Percentiles rank a stretch among this genome's conserved stretches.
phyloP scores from a whole-genome alignment of 2,329 filamentous ascomycete genomes.

The Karstenula rhodostoma region DNA sequence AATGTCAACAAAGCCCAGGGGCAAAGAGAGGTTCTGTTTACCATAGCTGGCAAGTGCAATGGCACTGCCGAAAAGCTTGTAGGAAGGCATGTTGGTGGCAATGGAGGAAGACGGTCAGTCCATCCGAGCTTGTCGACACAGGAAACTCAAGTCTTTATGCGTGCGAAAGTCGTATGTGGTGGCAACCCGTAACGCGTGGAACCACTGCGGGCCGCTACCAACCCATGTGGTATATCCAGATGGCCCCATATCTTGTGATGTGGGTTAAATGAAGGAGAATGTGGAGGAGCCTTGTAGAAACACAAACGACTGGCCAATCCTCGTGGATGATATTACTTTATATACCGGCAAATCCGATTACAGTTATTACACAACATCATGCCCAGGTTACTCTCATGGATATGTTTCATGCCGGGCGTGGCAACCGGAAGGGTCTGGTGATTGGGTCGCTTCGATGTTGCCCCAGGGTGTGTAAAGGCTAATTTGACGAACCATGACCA shows the following conservation, averaged over 20 bases:
- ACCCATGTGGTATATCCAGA: constrained; percentile 28
- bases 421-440: constrained; percentile 17
- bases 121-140: constrained; percentile 15
- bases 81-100: constrained; percentile 36
- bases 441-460: constrained; percentile 27
- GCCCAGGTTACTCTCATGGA: constrained; percentile 24
- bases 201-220: constrained; percentile 21
- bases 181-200: constrained; percentile 22
- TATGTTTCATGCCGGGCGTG: constrained; percentile 38
- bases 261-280: constrained; percentile 37
- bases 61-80: constrained; percentile 37
- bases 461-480: constrained; percentile 22
- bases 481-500: constrained; percentile 21
- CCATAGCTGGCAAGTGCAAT: constrained; percentile 37
- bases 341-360: constrained; percentile 26
- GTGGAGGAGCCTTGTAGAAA: constrained; percentile 20
- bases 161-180: constrained; percentile 14
- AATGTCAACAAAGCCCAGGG: constrained; percentile 19
- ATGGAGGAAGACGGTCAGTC: constrained; percentile 16
- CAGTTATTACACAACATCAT: constrained; percentile 25
- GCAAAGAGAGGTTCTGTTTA: constrained; percentile 18
- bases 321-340: constrained; percentile 26
- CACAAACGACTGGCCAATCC: constrained; percentile 34
- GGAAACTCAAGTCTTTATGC: constrained; percentile 33
- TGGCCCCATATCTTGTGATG: constrained; percentile 30